Conservation (phyloP, 371 early-diverging fungal genomes). For the Mucor ambiguus region DNA sequence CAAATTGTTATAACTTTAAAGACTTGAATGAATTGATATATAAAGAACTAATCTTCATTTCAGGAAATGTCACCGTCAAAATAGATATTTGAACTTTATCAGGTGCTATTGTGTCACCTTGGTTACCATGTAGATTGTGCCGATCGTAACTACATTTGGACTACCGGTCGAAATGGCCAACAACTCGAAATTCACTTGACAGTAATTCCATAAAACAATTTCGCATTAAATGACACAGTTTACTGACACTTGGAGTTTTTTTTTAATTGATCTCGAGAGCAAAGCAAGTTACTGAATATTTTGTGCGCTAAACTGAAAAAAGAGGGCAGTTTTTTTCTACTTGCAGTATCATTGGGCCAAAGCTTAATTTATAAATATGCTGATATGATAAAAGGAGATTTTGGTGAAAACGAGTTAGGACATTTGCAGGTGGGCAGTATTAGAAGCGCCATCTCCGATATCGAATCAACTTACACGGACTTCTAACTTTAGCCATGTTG, state of each 20-base stretch:
- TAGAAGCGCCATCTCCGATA: conserved; percentile 12
- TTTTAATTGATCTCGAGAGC: neutral
- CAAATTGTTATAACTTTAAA: neutral
- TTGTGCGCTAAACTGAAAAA: neutral
- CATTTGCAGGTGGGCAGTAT: neutral
- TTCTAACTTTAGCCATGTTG: conserved; percentile 6
- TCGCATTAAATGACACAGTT: neutral
- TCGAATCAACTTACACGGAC: conserved; percentile 12
- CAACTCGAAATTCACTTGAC: neutral
- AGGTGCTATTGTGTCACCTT: neutral
- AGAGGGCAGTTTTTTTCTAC: neutral
- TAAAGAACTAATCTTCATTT: conserved; percentile 8
- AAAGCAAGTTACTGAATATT: neutral
- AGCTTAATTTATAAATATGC: neutral
- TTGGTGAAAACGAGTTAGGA: neutral
- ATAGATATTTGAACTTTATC: conserved; percentile 3
- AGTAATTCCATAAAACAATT: neutral
- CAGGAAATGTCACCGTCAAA: neutral
- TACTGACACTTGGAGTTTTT: neutral
- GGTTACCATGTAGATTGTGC: neutral
- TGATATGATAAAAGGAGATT: conserved; percentile 1
- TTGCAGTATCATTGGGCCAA: neutral
- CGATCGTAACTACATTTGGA: neutral
- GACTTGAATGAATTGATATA: neutral
- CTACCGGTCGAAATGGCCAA: neutral